Conservation (phyloP, 2,329 filamentous ascomycete species). For the Pestalotiopsis sp. region DNA sequence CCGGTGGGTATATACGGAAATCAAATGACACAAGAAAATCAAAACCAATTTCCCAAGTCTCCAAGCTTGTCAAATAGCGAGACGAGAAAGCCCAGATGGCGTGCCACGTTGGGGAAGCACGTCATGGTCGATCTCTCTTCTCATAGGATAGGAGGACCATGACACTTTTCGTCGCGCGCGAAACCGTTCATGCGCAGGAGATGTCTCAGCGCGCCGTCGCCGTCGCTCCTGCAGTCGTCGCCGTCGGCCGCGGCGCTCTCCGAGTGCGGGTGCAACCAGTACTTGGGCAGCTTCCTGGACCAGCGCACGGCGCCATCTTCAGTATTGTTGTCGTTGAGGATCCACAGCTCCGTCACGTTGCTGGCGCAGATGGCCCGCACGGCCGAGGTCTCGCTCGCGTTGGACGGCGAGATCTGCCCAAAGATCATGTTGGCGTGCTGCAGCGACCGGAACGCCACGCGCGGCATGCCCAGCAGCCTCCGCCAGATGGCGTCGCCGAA, state of each 20-base stretch:
- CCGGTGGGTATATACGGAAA: too few relatives aligned
- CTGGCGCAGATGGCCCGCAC: not conserved
- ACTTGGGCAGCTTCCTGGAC: not conserved
- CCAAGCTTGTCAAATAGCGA: too few relatives aligned
- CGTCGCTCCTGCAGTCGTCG: not conserved
- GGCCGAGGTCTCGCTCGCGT: not conserved
- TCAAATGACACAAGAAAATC: too few relatives aligned
- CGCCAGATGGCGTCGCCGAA: not conserved
- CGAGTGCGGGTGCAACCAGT: not conserved
- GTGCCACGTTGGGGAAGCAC: too few relatives aligned
- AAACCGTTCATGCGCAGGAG: not conserved
- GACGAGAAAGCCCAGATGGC: too few relatives aligned
- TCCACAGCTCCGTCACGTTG: not conserved
- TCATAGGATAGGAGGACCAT: not conserved
- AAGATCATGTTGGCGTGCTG: not conserved
- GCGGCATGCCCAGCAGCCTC: not conserved
- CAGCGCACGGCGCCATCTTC: not conserved
- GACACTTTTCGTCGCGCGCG: not conserved
- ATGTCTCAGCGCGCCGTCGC: not conserved
- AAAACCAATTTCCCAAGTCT: too few relatives aligned
- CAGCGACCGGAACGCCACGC: not conserved
- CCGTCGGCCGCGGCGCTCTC: not conserved
- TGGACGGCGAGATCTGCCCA: not conserved
- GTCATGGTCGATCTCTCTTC: too few relatives aligned
- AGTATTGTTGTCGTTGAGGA: not conserved